Evolutionary conservation across 345 rosid genomes (phyloP), one percentile per base, ranked within the genome.

Genomic region (Syzygium aqueum): DNA sequence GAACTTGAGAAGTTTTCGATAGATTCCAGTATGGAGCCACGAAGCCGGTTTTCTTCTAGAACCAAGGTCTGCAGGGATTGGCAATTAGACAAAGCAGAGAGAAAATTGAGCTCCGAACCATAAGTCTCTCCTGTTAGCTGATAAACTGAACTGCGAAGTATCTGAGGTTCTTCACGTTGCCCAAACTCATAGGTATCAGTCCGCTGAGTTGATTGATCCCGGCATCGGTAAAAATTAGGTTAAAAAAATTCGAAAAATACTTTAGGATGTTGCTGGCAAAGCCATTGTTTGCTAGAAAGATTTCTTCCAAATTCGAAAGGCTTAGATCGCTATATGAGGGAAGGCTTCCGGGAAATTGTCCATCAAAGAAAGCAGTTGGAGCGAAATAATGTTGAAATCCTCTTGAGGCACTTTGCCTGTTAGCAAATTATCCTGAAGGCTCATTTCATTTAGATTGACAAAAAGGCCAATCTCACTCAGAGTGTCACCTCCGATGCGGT

Each of bases 81-180:
- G 27, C 84, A 80, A 80, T 46, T 46, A 5, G 84, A 80, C 22
- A 80, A 51, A 10, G 53, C 30, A 40, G 84, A 7, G n/a, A 80
- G 52, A 51, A 80, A 80, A 80, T 53, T 2, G 30, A 80, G 84
- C 84, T 80, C 84, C 3, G 53, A 27, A 7, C 51, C 51, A 40
- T 51, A 11, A 40, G 27, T 14, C 84, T 80, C 84, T 5, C 5
- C 51, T 27, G 84, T 80, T 21, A 80, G 7, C 8, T 40, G 53
- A 40, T 22, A 2, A 2, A 3, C 5, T 43, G 13, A 37, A 77
- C 16, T 0, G 52, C 3, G 0, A 46, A 4, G 14, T 0, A 0
- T n/a, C 0, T n/a, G 53, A 80, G 84, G 16, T 80, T 80, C 84
- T 80, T 80, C 51, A 46, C 46, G 84, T 80, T 80, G 46, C 84